Evolutionary conservation across 2,329 filamentous ascomycete species (phyloP).

Genomic region (Magnaporthiopsis rhizophila): DNA sequence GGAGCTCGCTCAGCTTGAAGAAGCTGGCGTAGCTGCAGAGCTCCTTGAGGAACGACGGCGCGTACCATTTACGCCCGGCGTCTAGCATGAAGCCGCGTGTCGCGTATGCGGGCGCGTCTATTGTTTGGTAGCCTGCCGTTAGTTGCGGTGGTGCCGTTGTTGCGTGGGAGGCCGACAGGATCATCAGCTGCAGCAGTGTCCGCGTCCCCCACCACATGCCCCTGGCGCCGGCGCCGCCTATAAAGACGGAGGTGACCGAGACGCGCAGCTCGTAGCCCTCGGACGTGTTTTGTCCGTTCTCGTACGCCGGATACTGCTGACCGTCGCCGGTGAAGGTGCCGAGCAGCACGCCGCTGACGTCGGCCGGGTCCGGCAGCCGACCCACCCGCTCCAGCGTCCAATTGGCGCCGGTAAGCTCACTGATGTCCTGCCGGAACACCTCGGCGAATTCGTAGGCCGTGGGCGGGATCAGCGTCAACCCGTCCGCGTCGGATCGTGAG

Average conservation of each 20-base stretch:
- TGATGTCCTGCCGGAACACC: slow-evolving; percentile 29
- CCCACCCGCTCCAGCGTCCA: not conserved
- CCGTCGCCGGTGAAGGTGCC: slow-evolving; percentile 23
- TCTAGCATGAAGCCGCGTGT: slow-evolving; percentile 44
- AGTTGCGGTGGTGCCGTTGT: slow-evolving; percentile 22
- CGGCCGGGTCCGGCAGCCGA: not conserved
- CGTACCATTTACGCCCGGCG: slow-evolving; percentile 47
- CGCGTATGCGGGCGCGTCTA: slow-evolving; percentile 43
- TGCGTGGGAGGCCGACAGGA: slow-evolving; percentile 22
- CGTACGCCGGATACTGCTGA: slow-evolving; percentile 23
- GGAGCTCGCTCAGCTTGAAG: slow-evolving; percentile 53
- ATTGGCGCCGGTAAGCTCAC: slow-evolving; percentile 16
- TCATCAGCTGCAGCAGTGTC: slow-evolving; percentile 43
- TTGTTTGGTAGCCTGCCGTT: slow-evolving; percentile 13
- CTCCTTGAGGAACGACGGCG: slow-evolving; percentile 45
- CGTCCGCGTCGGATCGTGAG: slow-evolving; percentile 30
- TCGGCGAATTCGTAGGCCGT: slow-evolving; percentile 37
- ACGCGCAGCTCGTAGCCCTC: slow-evolving; percentile 41
- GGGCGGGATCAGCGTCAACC: slow-evolving; percentile 46
- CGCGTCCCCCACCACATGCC: slow-evolving; percentile 52
- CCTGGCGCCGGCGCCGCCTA: slow-evolving; percentile 43
- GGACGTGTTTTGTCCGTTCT: slow-evolving; percentile 34
- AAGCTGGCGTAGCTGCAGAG: slow-evolving; percentile 52
- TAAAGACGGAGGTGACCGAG: slow-evolving; percentile 30
- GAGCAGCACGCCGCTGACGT: slow-evolving; percentile 30